Evolutionary conservation across 2,329 filamentous ascomycete genomes (phyloP).

Genomic region (Cytospora chrysosperma): DNA sequence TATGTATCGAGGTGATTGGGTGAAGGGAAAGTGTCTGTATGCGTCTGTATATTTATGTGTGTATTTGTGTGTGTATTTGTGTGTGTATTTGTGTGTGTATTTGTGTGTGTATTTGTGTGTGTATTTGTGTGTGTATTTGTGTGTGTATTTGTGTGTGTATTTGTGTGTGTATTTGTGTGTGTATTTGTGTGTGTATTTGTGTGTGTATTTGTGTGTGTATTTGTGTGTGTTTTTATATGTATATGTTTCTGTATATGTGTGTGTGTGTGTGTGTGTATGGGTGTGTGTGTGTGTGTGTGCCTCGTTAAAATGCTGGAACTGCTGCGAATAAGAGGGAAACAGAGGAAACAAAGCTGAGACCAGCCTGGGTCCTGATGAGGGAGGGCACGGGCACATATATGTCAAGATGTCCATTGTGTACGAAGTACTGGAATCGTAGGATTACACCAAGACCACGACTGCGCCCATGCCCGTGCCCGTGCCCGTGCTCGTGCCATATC

Average conservation of each 20-base stretch:
- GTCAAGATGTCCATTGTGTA: not conserved
- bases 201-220: not conserved
- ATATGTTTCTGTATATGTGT: not conserved
- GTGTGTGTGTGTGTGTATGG: not conserved
- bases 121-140: too few relatives aligned
- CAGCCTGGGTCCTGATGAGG: not conserved
- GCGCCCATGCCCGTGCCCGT: constrained; percentile 1
- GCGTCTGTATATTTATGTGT: too few relatives aligned
- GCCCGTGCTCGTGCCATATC: not conserved
- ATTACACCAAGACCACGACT: constrained; percentile 4
- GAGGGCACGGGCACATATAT: constrained; percentile 10
- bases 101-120: not conserved
- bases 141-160: not conserved
- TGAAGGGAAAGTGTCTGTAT: not conserved
- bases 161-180: not conserved
- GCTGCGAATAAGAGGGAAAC: constrained; percentile 1
- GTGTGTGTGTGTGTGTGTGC: not conserved
- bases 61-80: not conserved
- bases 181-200: not conserved
- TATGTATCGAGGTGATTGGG: not conserved
- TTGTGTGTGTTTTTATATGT: not conserved
- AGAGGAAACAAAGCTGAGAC: not conserved
- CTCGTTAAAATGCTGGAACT: not conserved
- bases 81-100: not conserved
- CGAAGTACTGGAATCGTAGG: too few relatives aligned